These are phyloP conservation scores for Exidia glandulosa DNA, from an alignment of 768 basidiomycete genomes.

Conservation along the genomic window DNA sequence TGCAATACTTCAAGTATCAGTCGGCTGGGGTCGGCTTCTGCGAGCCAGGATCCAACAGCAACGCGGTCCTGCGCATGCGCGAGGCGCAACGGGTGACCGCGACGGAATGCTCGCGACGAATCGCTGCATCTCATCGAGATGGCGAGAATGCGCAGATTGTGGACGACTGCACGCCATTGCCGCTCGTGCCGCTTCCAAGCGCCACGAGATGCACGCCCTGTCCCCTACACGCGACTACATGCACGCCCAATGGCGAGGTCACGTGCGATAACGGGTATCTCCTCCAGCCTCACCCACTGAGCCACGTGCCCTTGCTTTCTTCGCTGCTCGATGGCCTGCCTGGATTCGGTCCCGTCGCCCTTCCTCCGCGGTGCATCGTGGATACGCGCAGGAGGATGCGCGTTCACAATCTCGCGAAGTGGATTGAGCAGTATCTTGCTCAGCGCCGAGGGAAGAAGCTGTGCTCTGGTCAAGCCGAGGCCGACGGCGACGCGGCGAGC, in stretches of 20 bases:
- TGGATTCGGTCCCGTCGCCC: slow-evolving; percentile 61
- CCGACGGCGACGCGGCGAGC: slow-evolving; percentile 39
- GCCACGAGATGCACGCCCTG: slow-evolving; percentile 63
- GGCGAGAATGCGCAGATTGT: slow-evolving; percentile 17
- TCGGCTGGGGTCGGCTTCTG: slow-evolving; percentile 71
- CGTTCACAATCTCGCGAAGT: slow-evolving; percentile 65
- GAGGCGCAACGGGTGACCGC: slow-evolving; percentile 34
- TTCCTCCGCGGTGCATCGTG: slow-evolving; percentile 66
- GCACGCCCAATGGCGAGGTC: slow-evolving; percentile 42
- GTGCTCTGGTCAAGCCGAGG: slow-evolving; percentile 41
- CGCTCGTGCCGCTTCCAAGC: slow-evolving; percentile 42
- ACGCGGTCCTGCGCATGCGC: slow-evolving; percentile 39
- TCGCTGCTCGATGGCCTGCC: slow-evolving; percentile 56
- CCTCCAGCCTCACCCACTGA: slow-evolving; percentile 41
- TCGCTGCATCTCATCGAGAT: slow-evolving; percentile 5
- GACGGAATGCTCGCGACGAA: slow-evolving; percentile 38
- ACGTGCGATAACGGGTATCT: slow-evolving; percentile 61
- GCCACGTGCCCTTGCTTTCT: slow-evolving; percentile 25
- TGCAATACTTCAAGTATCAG: slow-evolving; percentile 49
- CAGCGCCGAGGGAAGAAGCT: slow-evolving; percentile 51
- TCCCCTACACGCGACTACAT: slow-evolving; percentile 51
- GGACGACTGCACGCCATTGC: slow-evolving; percentile 38
- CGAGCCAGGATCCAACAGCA: slow-evolving; percentile 51
- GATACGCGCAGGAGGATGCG: slow-evolving; percentile 64
- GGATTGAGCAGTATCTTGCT: slow-evolving; percentile 53